Evolutionary conservation across 257 asterid species (phyloP).

Genomic region (Petunia axillaris): DNA sequence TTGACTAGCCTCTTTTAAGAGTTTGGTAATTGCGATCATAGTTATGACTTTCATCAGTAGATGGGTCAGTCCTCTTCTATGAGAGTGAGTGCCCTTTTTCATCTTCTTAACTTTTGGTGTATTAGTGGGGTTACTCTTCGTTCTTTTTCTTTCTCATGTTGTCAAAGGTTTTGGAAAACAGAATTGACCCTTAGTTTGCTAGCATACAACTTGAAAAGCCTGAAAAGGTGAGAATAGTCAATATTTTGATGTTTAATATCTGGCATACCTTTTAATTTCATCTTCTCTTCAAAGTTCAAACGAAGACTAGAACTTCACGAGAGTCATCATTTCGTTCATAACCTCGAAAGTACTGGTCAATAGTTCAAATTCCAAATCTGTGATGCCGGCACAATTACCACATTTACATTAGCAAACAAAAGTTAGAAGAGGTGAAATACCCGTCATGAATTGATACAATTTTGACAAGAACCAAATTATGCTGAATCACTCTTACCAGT

Average conservation of each 20-base stretch:
- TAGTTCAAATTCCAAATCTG: background rate
- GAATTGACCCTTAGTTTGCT: constrained; percentile 3
- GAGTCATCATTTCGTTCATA: constrained; percentile 3
- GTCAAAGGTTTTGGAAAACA: background rate
- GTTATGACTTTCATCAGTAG: background rate
- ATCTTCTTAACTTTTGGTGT: background rate
- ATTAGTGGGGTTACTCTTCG: background rate
- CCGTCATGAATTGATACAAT: constrained; percentile 22
- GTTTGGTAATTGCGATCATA: too few relatives aligned
- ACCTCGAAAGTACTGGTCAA: background rate
- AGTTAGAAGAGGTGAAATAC: background rate
- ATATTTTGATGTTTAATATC: background rate
- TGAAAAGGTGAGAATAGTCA: constrained; percentile 4
- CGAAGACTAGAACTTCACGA: background rate
- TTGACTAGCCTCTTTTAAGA: too few relatives aligned
- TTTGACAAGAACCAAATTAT: background rate
- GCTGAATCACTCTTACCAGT: background rate
- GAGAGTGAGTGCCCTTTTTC: background rate
- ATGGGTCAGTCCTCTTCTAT: background rate
- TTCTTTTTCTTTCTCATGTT: background rate
- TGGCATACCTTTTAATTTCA: background rate
- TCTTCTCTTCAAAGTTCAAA: constrained; percentile 1
- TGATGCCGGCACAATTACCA: background rate
- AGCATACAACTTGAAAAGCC: background rate
- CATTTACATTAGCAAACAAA: background rate